A percentile compares a stretch with the other conserved stretches of the same genome.
Conservation (phyloP, 2,329 filamentous ascomycete species). For the Arthrinium phaeospermum region DNA sequence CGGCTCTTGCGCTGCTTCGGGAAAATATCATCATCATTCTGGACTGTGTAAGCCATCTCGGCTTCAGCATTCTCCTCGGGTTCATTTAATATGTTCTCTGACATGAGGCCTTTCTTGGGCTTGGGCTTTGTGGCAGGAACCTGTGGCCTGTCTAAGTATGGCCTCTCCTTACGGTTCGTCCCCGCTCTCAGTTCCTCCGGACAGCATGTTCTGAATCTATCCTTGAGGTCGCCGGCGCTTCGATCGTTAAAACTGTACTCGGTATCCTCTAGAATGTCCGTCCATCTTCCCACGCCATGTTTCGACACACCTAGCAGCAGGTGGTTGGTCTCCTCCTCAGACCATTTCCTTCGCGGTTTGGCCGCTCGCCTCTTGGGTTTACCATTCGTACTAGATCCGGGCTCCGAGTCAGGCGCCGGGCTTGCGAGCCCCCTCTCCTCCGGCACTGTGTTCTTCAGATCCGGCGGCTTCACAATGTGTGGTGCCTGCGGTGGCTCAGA, state of each 20-base stretch:
- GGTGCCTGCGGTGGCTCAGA: constrained; percentile 51
- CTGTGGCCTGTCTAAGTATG: constrained; percentile 30
- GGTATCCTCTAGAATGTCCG: constrained; percentile 65
- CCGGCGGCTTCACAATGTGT: constrained; percentile 40
- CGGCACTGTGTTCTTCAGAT: constrained; percentile 23
- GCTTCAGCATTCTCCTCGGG: constrained; percentile 44
- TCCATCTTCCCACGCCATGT: constrained; percentile 70
- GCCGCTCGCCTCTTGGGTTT: constrained; percentile 60
- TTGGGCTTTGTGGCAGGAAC: constrained; percentile 39
- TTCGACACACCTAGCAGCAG: constrained; percentile 65
- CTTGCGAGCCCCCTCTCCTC: constrained; percentile 36
- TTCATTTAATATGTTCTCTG: constrained; percentile 62
- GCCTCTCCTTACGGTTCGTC: constrained; percentile 32
- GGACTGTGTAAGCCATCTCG: constrained; percentile 32
- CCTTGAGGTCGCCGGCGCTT: constrained; percentile 68
- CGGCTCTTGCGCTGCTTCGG: constrained; percentile 56
- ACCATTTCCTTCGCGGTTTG: constrained; percentile 67
- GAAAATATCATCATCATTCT: constrained; percentile 41
- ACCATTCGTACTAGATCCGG: constrained; percentile 33
- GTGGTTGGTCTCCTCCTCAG: constrained; percentile 68
- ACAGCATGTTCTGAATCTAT: constrained; percentile 70
- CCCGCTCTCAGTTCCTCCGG: constrained; percentile 62
- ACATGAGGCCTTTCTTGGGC: constrained; percentile 54
- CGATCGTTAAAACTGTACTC: constrained; percentile 66
- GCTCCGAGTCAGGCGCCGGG: constrained; percentile 37